phyloP scores from a whole-genome alignment of 2,329 filamentous ascomycete genomes.

The Thielaviopsis punctulata region DNA sequence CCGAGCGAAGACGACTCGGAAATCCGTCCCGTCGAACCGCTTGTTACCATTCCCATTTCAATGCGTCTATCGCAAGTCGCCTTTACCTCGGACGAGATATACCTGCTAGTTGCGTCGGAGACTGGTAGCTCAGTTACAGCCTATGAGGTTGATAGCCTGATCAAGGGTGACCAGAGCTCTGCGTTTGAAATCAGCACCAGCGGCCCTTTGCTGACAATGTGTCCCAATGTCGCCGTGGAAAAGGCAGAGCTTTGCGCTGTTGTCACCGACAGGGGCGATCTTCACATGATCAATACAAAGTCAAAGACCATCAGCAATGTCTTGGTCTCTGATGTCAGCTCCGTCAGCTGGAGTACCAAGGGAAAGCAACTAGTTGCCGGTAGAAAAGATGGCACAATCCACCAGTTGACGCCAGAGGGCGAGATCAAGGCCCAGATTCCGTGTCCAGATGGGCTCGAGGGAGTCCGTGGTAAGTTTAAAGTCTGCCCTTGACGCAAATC shows the following conservation, averaged over 20 bases:
- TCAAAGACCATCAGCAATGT: conserved; percentile 43
- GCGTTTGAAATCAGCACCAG: conserved; percentile 65
- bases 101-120: conserved; percentile 68
- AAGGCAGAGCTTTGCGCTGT: conserved; percentile 62
- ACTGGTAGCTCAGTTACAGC: conserved; percentile 65
- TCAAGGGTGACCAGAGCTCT: conserved; percentile 47
- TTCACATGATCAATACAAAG: conserved; percentile 70
- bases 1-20: conserved; percentile 44
- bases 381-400: conserved; percentile 58
- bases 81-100: conserved; percentile 80
- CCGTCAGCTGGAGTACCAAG: conserved; percentile 76
- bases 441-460: conserved; percentile 47
- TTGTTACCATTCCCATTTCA: conserved; percentile 54
- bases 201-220: conserved; percentile 53
- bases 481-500: background rate
- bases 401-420: conserved; percentile 73
- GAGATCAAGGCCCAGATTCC: conserved; percentile 63
- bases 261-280: conserved; percentile 62
- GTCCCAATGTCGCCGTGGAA: conserved; percentile 63
- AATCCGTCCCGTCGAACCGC: conserved; percentile 52
- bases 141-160: conserved; percentile 56
- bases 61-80: conserved; percentile 70
- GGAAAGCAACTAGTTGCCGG: conserved; percentile 89
- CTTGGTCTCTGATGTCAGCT: conserved; percentile 61
- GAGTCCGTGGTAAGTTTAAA: conserved; percentile 46